Evolutionary conservation across 2,329 filamentous ascomycete species (phyloP), one percentile per base, ranked within the genome.

Genomic region (Alternaria consortialis): DNA sequence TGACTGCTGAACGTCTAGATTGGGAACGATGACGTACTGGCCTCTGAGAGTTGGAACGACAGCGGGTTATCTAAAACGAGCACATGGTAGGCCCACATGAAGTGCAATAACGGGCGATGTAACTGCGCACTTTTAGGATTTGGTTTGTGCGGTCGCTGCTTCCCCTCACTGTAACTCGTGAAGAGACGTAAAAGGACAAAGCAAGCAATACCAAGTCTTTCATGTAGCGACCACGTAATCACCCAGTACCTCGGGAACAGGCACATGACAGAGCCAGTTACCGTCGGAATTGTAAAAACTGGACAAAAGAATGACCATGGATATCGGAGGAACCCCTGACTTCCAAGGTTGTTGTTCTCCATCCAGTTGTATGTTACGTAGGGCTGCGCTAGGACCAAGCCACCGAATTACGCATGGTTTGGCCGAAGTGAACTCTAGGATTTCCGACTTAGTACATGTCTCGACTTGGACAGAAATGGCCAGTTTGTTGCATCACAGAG

Each of bases 321-420:
- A 25, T 5, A 12, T 17, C 11, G 13, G 6, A 23, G 5, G 11
- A 20, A n/a, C 27, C 32, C 23, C 2, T 50, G 11, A 42, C 2
- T 42, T 25, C 46, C 32, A 25, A 42, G 20, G 32, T 50, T 9
- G 46, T 37, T 37, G 20, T 36, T 13, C 32, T 37, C 32, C 32
- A 23, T 15, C 31, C 23, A 48, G 46, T 48, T 17, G 46, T 9
- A 20, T 6, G 46, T 29, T 48, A 3, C 15, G 46, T 48, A 23
- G 31, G 46, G 46, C 31, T 36, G 31, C 46, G 46, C 46, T 48
- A 31, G 17, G 29, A 29, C 46, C 31, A 34, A 48, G 46, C 46
- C 46, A 48, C 46, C 17, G 31, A n/a, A 9, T 48, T 48, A 39
- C 32, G 48, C 67, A 65, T 66, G 65, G 60, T 2, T 20, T 31